phyloP scores from a whole-genome alignment of 148 eudicot species.

The Rhododendron ovatum region DNA sequence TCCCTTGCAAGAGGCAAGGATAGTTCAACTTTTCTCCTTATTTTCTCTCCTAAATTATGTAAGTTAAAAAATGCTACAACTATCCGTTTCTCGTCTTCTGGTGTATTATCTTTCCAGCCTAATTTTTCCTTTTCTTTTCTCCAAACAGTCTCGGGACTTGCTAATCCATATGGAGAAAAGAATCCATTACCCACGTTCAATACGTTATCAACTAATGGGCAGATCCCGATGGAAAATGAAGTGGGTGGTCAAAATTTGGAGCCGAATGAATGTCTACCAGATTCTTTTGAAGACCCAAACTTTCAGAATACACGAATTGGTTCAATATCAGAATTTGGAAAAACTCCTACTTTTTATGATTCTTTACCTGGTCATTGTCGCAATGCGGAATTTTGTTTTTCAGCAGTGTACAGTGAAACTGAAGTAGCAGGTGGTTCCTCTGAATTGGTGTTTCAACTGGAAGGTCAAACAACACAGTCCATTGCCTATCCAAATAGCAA shows the following conservation, averaged over 20 bases:
- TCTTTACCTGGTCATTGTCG: neutral
- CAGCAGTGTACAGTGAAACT: neutral
- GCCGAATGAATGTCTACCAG: neutral
- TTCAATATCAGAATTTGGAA: neutral
- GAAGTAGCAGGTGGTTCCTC: neutral
- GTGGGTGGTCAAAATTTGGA: neutral
- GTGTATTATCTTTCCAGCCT: conserved; percentile 34
- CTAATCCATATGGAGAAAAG: conserved; percentile 34
- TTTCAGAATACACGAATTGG: neutral
- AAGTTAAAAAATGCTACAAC: neutral
- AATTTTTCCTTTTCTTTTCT: conserved; percentile 8
- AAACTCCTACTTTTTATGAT: neutral
- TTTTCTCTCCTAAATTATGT: no score
- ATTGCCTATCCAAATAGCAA: neutral
- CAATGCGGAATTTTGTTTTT: neutral
- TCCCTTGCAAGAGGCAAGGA: no score
- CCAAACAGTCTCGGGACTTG: conserved; percentile 32
- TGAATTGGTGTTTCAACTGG: neutral
- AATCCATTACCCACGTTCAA: conserved; percentile 8
- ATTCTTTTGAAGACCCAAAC: neutral
- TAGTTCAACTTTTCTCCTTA: no score
- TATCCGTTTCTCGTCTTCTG: conserved; percentile 42
- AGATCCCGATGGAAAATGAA: neutral
- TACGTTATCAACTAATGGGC: neutral
- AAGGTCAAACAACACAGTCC: neutral